A percentile compares a stretch with the other conserved stretches of the same genome.
Evolutionary conservation across 306 rosid species (phyloP).

Genomic region (Malus sieversii): DNA sequence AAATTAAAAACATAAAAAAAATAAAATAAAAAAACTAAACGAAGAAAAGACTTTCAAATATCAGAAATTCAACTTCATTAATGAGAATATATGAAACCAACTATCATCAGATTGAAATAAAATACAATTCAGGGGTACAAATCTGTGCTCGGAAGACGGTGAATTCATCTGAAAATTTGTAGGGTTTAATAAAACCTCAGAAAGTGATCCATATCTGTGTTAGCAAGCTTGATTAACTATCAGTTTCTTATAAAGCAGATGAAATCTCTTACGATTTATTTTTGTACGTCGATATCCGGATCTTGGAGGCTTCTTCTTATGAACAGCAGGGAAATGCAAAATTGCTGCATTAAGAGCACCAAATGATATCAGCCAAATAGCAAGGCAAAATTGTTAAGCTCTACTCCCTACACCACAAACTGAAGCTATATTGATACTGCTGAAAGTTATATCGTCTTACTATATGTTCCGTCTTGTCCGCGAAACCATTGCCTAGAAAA

Average conservation of each 20-base stretch:
- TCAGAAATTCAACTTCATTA: not conserved
- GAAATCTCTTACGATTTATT: slow-evolving; percentile 69
- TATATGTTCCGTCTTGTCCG: slow-evolving; percentile 86
- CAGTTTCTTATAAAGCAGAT: not conserved
- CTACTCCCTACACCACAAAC: not conserved
- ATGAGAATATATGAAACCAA: not conserved
- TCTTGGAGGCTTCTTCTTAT: slow-evolving; percentile 80
- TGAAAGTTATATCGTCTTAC: slow-evolving; percentile 41
- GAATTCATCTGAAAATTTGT: no score
- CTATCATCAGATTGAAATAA: not conserved
- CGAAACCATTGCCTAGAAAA: slow-evolving; percentile 95
- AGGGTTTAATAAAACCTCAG: no score
- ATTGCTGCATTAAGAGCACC: slow-evolving; percentile 53
- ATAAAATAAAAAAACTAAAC: not conserved
- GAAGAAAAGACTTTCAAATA: not conserved
- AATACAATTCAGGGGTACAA: not conserved
- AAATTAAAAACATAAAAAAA: slow-evolving; percentile 2
- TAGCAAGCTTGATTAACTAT: not conserved
- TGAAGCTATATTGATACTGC: not conserved
- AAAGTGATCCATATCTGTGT: not conserved
- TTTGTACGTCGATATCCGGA: slow-evolving; percentile 77
- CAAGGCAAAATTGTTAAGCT: not conserved
- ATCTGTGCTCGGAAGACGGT: not conserved
- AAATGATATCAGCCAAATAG: not conserved
- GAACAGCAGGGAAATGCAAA: slow-evolving; percentile 69